phyloP scores from a whole-genome alignment of 768 basidiomycete species.

The Floccularia luteovirens region DNA sequence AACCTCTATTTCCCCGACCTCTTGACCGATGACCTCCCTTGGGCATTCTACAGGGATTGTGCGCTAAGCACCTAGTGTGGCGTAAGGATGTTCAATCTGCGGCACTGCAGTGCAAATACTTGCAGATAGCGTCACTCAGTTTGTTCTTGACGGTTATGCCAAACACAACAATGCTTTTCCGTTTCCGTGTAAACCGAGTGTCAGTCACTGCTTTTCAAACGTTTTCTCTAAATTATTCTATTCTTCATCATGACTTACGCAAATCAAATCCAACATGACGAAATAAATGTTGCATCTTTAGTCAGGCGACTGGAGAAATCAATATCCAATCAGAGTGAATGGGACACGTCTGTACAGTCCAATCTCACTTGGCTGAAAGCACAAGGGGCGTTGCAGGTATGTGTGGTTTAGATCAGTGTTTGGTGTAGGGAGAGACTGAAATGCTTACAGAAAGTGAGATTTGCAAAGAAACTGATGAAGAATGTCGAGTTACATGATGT shows the following conservation, averaged over 20 bases:
- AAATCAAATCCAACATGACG: conserved; percentile 35
- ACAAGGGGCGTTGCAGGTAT: conserved; percentile 49
- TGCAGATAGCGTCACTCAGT: too few species aligned
- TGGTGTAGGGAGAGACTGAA: not conserved
- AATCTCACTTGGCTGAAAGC: conserved; percentile 45
- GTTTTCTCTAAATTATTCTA: too few species aligned
- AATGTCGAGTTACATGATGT: conserved; percentile 47
- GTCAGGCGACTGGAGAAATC: conserved; percentile 54
- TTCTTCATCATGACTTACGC: too few species aligned
- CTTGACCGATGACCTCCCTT: not conserved
- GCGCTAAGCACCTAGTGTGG: too few species aligned
- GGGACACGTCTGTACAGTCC: conserved; percentile 15
- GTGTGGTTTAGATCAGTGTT: conserved; percentile 7
- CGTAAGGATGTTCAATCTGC: too few species aligned
- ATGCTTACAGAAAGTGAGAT: conserved; percentile 35
- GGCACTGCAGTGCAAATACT: too few species aligned
- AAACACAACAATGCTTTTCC: too few species aligned
- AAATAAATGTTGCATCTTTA: conserved; percentile 59
- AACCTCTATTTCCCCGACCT: not conserved
- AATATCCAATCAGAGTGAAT: conserved; percentile 28
- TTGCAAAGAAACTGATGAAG: conserved; percentile 47
- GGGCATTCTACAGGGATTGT: too few species aligned
- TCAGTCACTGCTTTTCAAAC: too few species aligned
- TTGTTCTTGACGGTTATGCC: too few species aligned
- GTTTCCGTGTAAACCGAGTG: too few species aligned